Percentiles rank a stretch among this genome's conserved stretches.
Evolutionary conservation across 2,329 filamentous ascomycete genomes (phyloP).

Genomic region (Xylariaceae sp.): DNA sequence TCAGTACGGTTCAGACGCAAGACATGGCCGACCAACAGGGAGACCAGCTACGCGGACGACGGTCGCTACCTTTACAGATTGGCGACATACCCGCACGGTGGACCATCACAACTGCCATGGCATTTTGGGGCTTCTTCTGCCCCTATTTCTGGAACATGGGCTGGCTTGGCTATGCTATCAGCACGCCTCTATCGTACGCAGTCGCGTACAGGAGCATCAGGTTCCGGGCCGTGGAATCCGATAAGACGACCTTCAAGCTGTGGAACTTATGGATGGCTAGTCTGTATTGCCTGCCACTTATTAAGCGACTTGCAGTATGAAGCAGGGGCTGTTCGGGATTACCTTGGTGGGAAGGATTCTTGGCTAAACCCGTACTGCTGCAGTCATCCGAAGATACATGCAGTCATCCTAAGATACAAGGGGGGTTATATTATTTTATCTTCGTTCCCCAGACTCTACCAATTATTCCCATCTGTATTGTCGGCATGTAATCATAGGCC

Average conservation of each 20-base stretch:
- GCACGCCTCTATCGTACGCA: background rate
- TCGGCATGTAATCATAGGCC: too few species aligned
- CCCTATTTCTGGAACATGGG: constrained; percentile 1
- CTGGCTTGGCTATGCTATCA: background rate
- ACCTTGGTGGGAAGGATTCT: too few species aligned
- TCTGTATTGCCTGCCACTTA: background rate
- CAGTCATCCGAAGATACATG: too few species aligned
- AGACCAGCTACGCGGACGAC: constrained; percentile 1
- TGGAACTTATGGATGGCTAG: constrained; percentile 5
- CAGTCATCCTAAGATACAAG: too few species aligned
- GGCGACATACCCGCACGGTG: constrained; percentile 2
- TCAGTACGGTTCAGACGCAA: constrained; percentile 4
- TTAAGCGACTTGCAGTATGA: background rate
- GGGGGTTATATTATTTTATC: too few species aligned
- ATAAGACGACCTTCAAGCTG: constrained; percentile 5
- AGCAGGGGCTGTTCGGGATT: too few species aligned
- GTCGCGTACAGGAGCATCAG: constrained; percentile 1
- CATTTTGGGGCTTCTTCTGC: constrained; percentile 2
- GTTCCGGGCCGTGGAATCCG: constrained; percentile 1
- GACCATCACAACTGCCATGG: background rate
- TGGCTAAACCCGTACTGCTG: too few species aligned
- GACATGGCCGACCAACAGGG: constrained; percentile 6
- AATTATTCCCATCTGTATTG: too few species aligned
- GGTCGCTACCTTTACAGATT: constrained; percentile 2
- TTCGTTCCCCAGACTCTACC: too few species aligned